Percentiles rank a stretch among this genome's conserved stretches.
These are phyloP conservation scores for Jacaranda mimosifolia DNA, from an alignment of 257 asterid species.

Conservation along the genomic window DNA sequence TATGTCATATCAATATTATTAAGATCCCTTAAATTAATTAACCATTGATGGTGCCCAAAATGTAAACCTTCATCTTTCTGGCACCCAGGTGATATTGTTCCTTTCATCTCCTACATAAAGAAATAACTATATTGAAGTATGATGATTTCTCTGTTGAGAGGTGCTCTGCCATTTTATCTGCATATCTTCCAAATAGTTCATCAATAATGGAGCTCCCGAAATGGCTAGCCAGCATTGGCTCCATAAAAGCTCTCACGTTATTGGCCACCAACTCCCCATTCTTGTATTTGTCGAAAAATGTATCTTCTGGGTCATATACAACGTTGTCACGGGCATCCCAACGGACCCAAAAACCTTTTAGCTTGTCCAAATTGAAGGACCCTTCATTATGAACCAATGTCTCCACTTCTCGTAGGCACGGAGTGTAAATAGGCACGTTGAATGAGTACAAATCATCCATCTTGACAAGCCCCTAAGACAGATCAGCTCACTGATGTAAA, in stretches of 20 bases:
- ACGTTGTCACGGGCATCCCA: not conserved
- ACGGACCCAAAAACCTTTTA: not conserved
- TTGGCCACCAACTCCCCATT: conserved; percentile 18
- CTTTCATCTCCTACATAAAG: conserved; percentile 4
- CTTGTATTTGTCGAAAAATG: not conserved
- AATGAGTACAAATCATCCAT: conserved; percentile 39
- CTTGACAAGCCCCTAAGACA: conserved; percentile 39
- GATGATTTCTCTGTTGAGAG: not conserved
- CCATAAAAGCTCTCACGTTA: conserved; percentile 11
- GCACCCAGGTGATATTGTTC: not conserved
- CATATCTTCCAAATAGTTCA: not conserved
- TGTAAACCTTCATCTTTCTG: too few species aligned
- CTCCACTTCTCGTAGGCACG: conserved; percentile 36
- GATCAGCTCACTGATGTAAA: not conserved
- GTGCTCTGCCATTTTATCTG: not conserved
- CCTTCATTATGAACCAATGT: conserved; percentile 34
- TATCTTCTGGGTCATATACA: not conserved
- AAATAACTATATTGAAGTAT: not conserved
- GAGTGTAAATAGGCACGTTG: conserved; percentile 40
- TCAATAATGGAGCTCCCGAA: conserved; percentile 26
- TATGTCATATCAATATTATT: too few species aligned
- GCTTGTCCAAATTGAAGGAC: conserved; percentile 33
- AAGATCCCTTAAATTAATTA: too few species aligned
- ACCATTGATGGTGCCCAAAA: too few species aligned
- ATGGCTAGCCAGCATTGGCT: conserved; percentile 18